Evolutionary conservation across 305 asterid species (phyloP).

Genomic region (Salvia sclarea): DNA sequence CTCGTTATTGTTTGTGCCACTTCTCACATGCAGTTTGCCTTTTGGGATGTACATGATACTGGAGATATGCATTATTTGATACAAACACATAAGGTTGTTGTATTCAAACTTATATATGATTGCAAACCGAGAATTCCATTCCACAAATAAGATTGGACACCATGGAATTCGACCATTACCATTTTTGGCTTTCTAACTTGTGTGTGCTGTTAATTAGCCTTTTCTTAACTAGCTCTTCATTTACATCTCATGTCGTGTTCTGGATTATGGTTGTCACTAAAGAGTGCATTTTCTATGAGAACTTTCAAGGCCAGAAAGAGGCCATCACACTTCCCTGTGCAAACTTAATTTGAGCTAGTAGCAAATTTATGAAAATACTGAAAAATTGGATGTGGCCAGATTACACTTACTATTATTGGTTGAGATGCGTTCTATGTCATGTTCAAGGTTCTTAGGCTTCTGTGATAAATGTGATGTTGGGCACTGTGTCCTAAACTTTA

Average conservation of each 20-base stretch:
- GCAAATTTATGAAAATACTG: too few species aligned
- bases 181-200: constrained; percentile 1
- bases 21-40: not conserved
- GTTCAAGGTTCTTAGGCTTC: too few species aligned
- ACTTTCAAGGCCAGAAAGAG: too few species aligned
- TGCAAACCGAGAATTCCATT: not conserved
- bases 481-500: too few species aligned
- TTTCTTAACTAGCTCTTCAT: constrained; percentile 11
- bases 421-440: too few species aligned
- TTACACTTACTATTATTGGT: too few species aligned
- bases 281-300: too few species aligned
- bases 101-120: not conserved
- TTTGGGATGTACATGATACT: not conserved
- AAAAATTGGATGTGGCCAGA: too few species aligned
- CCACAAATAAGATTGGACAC: not conserved
- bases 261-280: not conserved
- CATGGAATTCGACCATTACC: not conserved
- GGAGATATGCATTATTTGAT: constrained; percentile 21
- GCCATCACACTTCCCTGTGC: too few species aligned
- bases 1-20: constrained; percentile 14
- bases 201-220: not conserved
- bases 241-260: not conserved
- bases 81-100: not conserved
- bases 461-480: too few species aligned
- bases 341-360: too few species aligned